Percentiles rank a stretch among this genome's conserved stretches.
phyloP scores from a whole-genome alignment of 106 monocot species.

The Phalaenopsis aphrodite region DNA sequence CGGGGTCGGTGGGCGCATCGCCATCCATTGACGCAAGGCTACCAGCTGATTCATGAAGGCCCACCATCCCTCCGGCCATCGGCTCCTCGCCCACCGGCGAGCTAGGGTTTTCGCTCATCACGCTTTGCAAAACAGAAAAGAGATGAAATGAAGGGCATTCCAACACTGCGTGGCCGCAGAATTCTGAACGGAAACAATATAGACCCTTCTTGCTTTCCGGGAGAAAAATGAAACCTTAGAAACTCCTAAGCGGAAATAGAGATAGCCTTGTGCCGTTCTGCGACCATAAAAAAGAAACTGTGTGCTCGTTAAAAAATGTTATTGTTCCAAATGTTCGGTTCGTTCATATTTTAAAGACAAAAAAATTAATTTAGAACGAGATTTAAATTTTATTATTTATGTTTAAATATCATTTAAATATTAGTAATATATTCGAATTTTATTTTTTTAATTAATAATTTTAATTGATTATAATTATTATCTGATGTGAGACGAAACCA shows the following conservation, averaged over 20 bases:
- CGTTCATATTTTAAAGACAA: no score
- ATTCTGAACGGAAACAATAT: background rate
- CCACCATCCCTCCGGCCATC: conserved; percentile 3
- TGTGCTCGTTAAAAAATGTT: no score
- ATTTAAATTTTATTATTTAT: no score
- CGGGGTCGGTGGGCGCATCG: background rate
- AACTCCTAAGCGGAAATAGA: background rate
- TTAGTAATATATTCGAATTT: no score
- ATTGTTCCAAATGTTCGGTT: no score
- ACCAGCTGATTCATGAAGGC: background rate
- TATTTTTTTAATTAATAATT: no score
- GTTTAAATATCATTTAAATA: no score
- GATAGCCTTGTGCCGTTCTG: background rate
- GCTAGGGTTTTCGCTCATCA: conserved; percentile 10
- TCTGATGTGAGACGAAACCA: no score
- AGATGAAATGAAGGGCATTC: background rate
- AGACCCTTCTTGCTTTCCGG: background rate
- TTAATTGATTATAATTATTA: no score
- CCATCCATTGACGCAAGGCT: conserved; percentile 1
- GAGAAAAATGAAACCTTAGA: background rate
- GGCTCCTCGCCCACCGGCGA: background rate
- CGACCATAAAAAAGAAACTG: background rate
- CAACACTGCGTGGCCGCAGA: background rate
- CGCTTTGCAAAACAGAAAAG: background rate
- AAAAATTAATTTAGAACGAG: no score